These are phyloP conservation scores for Pseudogymnoascus sp. DNA, from an alignment of 2,329 filamentous ascomycete genomes.

Conservation along the genomic window DNA sequence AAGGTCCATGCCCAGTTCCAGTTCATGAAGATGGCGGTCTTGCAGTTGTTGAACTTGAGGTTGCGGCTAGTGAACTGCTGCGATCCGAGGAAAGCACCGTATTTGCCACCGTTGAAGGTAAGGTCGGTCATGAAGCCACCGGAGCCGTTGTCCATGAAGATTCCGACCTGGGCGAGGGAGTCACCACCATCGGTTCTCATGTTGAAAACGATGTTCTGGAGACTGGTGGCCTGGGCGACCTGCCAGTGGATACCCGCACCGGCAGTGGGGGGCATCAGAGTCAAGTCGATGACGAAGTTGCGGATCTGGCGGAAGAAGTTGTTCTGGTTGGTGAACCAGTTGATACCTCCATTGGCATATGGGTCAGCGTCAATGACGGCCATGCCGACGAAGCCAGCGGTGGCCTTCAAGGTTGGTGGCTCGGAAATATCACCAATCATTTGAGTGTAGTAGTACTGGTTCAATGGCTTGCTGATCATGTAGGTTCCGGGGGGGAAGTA, in stretches of 20 bases:
- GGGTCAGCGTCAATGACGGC: constrained; percentile 84
- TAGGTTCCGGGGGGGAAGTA: constrained; percentile 92
- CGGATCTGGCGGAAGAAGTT: constrained; percentile 79
- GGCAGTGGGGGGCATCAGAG: constrained; percentile 47
- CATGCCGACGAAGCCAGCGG: constrained; percentile 68
- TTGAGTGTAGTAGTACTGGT: constrained; percentile 89
- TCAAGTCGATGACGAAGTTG: constrained; percentile 74
- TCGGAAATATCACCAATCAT: constrained; percentile 71
- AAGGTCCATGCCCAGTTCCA: constrained; percentile 88
- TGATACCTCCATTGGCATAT: constrained; percentile 58
- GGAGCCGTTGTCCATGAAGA: constrained; percentile 79
- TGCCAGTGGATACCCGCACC: constrained; percentile 78
- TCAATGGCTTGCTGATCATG: constrained; percentile 65
- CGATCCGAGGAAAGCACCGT: constrained; percentile 71
- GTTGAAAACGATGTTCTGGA: constrained; percentile 75
- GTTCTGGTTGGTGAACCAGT: constrained; percentile 72
- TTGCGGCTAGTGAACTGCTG: constrained; percentile 86
- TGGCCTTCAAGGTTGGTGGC: constrained; percentile 67
- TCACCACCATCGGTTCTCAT: constrained; percentile 59
- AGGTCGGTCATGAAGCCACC: constrained; percentile 79
- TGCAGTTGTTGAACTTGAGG: constrained; percentile 70
- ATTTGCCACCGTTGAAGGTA: constrained; percentile 71
- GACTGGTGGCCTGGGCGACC: constrained; percentile 70
- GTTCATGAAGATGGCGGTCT: constrained; percentile 80
- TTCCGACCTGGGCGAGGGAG: constrained; percentile 60